These are phyloP conservation scores for Macroventuria anomochaeta DNA, from an alignment of 2,329 filamentous ascomycete species.

Conservation along the genomic window DNA sequence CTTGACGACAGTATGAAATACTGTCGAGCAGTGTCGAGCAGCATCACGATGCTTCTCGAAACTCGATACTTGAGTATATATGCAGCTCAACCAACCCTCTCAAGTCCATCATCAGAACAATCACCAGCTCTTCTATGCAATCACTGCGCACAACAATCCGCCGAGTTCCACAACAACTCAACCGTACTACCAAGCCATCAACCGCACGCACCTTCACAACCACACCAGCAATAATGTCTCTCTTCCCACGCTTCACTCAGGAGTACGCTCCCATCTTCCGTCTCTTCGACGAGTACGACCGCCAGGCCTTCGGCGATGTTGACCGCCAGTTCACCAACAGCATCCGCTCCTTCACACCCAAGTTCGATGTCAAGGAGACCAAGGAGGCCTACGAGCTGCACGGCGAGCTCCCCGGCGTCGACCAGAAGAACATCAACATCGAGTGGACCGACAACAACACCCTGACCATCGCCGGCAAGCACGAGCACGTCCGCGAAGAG, in stretches of 20 bases:
- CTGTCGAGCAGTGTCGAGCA: constrained; percentile 13
- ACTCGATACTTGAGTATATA: constrained; percentile 37
- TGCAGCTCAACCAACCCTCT: constrained; percentile 13
- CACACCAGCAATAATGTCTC: constrained; percentile 47
- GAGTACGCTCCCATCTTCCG: constrained; percentile 55
- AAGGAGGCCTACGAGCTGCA: constrained; percentile 75
- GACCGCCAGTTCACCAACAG: constrained; percentile 30
- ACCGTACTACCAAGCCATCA: constrained; percentile 39
- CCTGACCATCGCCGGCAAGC: constrained; percentile 71
- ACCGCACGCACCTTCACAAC: constrained; percentile 29
- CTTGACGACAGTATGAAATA: constrained; percentile 13
- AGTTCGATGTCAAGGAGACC: constrained; percentile 79
- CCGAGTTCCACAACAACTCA: constrained; percentile 41
- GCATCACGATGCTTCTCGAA: constrained; percentile 39
- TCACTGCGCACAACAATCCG: constrained; percentile 42
- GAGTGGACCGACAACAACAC: constrained; percentile 81
- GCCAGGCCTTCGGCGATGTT: constrained; percentile 38
- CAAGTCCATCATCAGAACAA: constrained; percentile 35
- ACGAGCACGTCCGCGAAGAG: constrained; percentile 68
- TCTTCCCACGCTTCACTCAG: constrained; percentile 51
- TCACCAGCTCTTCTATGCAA: constrained; percentile 44
- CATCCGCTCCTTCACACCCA: constrained; percentile 70
- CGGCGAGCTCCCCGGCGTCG: constrained; percentile 78
- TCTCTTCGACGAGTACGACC: constrained; percentile 57
- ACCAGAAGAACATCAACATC: constrained; percentile 75